Evolutionary conservation across 495 filamentous ascomycete species (phyloP), one percentile per base, ranked within the genome.

Genomic region (Hypoxylon fragiforme): DNA sequence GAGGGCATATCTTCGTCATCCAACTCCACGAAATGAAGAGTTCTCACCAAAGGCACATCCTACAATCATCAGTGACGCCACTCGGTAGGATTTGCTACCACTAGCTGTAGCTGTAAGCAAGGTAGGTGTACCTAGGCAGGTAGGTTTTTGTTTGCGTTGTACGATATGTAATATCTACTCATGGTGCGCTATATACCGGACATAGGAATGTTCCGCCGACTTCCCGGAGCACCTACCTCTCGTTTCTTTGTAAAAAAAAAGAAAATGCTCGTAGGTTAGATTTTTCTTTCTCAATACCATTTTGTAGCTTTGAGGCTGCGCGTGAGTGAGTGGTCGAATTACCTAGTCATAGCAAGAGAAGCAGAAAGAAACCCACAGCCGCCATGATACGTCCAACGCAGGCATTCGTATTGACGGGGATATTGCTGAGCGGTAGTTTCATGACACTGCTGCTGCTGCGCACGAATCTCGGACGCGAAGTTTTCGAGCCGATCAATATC

Each of bases 371-470:
- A n/a, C n/a, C n/a, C n/a, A n/a, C n/a, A n/a, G n/a, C n/a, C 15
- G 13, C 16, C 5, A 57, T 51, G 54, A 26, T 39, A 30, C 54
- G 54, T 14, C 46, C 20, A 26, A 44, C 19, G 11, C 54, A 51
- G 40, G 19, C 16, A 3, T 35, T 51, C 26, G 45, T 48, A 26
- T 24, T 57, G 11, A 12, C 7, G 1, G 41, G 46, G 11, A 32
- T 57, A 5, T n/a, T 57, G 12, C 18, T 57, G 1, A 34, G 54
- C 28, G 41, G 46, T 11, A 15, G 24, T 34, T 28, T 40, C 26
- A 14, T 57, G 4, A 37, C 35, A 6, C 30, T 57, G 5, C 21
- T 50, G 0, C 28, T 51, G 13, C 14, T 57, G 22, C 45, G 41
- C 9, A 28, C 11, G 3, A 31, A 22, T 35, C 8, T 12, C 12